Base-by-base conservation (phyloP, 306 rosid genomes). In the Rosa lucieae region DNA sequence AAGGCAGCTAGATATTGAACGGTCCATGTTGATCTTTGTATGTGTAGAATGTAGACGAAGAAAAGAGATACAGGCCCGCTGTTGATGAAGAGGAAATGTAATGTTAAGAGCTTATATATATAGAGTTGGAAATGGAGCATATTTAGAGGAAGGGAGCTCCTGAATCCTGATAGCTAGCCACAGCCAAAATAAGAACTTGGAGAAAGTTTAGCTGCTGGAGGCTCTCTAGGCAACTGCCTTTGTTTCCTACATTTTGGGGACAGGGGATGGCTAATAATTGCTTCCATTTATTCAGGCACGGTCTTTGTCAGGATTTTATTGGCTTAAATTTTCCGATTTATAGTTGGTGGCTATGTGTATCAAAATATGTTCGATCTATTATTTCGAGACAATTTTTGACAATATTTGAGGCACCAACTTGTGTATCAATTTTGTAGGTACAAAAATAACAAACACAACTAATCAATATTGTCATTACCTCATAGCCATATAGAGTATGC, bases 191-290 rank as follows among this genome's bases (percentile, higher is more conserved):
- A 29, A n/a, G 44, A 39, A 35, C 42, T 59, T 37, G 10, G 6
- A 43, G 69, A 65, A 35, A 35, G 43, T 32, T 35, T 65, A 65
- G n/a, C n/a, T 13, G n/a, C 37, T 32, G 37, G 37, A 66, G 70
- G 13, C 70, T 66, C 21, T 15, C 70, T 8, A 0, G 43, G 43
- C 9, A 67, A 67, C 23, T 18, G 71, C 71, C 71, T 67, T 67
- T 67, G 48, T 17, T 67, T 37, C 48, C 71, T 39, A 67, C 6
- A 39, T 37, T 59, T 63, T 65, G 70, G 70, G 70, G 44, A 65
- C 18, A 65, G 5, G 21, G 44, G 9, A 11, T 35, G 43, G 70
- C 67, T 21, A 10, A 7, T 65, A 32, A 2, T 32, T 3, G 69
- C 12, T 65, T 29, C 68, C 18, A 35, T 32, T 13, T 29, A 32